These are phyloP conservation scores for Dryas octopetala DNA, from an alignment of 306 rosid genomes.

Conservation along the genomic window DNA sequence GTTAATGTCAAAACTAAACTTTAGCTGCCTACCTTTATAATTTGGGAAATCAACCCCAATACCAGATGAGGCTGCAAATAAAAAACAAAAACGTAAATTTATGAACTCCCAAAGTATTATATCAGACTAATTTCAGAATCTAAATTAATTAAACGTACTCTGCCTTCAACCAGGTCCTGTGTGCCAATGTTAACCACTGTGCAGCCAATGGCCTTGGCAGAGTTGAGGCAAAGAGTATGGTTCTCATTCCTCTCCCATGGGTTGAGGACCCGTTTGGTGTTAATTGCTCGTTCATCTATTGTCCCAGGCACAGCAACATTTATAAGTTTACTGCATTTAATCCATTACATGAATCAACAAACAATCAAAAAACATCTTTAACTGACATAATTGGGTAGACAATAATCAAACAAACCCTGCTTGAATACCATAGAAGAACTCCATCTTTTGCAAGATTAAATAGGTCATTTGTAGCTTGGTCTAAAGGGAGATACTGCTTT, in stretches of 20 bases:
- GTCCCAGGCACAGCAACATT: conserved; percentile 99
- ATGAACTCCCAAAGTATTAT: not conserved
- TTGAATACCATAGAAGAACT: conserved; percentile 84
- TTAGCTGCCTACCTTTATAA: conserved; percentile 74
- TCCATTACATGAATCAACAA: conserved; percentile 27
- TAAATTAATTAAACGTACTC: conserved; percentile 56
- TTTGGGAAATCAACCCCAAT: conserved; percentile 91
- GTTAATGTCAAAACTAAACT: conserved; percentile 18
- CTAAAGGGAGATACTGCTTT: conserved; percentile 75
- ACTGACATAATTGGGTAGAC: conserved; percentile 15
- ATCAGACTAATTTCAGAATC: conserved; percentile 8
- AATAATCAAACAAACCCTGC: conserved; percentile 36
- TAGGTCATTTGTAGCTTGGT: conserved; percentile 65
- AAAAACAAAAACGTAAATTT: conserved; percentile 32
- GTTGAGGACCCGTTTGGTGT: conserved; percentile 57
- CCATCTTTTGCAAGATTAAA: conserved; percentile 84
- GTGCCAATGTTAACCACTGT: conserved; percentile 92
- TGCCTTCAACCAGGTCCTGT: conserved; percentile 92
- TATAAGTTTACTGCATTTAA: conserved; percentile 86
- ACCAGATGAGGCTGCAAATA: conserved; percentile 87
- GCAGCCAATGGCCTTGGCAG: conserved; percentile 99
- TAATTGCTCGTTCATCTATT: conserved; percentile 93
- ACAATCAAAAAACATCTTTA: conserved; percentile 19
- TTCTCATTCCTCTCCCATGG: conserved; percentile 98
- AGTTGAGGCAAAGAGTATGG: conserved; percentile 94